These are phyloP conservation scores for Xylaria sp. DNA, from an alignment of 495 filamentous ascomycete genomes.

Conservation along the genomic window DNA sequence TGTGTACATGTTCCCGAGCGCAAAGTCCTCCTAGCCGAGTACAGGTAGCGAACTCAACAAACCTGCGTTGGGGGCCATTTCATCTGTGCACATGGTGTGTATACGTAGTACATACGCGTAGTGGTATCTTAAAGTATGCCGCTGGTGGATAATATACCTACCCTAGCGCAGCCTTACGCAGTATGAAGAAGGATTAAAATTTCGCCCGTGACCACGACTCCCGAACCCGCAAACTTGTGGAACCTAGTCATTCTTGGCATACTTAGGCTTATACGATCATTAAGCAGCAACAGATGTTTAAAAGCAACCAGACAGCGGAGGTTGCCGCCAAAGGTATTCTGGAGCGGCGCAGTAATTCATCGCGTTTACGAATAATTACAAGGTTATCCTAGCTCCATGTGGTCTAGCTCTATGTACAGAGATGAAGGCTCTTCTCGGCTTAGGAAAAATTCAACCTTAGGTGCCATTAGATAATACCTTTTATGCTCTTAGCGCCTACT, in stretches of 20 bases:
- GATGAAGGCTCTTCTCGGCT: background rate
- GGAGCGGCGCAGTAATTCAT: background rate
- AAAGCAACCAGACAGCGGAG: background rate
- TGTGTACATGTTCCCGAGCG: background rate
- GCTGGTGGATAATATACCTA: background rate
- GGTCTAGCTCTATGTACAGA: background rate
- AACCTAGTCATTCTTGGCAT: background rate
- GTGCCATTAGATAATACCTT: background rate
- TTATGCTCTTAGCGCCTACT: background rate
- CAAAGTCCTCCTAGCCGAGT: background rate
- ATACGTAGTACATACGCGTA: too few species aligned
- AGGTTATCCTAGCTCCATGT: background rate
- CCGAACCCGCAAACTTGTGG: background rate
- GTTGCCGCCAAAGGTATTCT: background rate
- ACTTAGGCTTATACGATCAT: background rate
- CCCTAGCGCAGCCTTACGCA: too few species aligned
- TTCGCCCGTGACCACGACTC: background rate
- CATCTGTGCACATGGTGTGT: background rate
- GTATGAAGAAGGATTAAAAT: background rate
- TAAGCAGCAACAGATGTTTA: background rate
- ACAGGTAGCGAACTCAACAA: background rate
- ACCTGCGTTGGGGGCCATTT: background rate
- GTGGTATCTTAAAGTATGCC: too few species aligned
- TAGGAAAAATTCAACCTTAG: background rate
- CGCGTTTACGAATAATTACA: too few species aligned